These are phyloP conservation scores for Aspergillus caelatus DNA, from an alignment of 2,329 filamentous ascomycete species.

Conservation along the genomic window DNA sequence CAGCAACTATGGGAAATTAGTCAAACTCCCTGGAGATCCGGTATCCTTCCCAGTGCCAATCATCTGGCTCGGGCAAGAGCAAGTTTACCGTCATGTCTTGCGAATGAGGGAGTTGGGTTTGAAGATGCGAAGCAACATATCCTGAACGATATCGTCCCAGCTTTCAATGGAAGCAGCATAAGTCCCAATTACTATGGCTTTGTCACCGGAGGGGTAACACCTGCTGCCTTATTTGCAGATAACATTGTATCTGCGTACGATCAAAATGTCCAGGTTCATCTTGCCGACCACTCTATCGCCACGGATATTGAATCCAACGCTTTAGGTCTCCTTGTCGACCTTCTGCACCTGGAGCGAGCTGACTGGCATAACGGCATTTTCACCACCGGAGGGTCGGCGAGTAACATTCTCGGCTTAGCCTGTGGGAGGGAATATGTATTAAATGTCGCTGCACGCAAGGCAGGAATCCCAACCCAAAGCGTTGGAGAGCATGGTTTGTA, in stretches of 20 bases:
- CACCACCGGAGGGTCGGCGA: conserved; percentile 71
- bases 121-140: conserved; percentile 41
- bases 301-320: conserved; percentile 77
- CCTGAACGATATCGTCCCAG: conserved; percentile 50
- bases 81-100: conserved; percentile 35
- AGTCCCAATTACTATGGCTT: conserved; percentile 82
- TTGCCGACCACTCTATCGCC: conserved; percentile 72
- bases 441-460: conserved; percentile 45
- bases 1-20: conserved; percentile 35
- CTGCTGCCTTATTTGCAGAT: conserved; percentile 79
- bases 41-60: conserved; percentile 36
- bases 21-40: conserved; percentile 31
- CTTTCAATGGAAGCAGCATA: conserved; percentile 67
- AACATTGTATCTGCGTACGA: conserved; percentile 79
- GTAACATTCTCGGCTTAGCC: conserved; percentile 67
- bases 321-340: conserved; percentile 67
- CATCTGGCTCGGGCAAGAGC: conserved; percentile 34
- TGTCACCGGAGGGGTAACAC: conserved; percentile 79
- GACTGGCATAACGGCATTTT: conserved; percentile 76
- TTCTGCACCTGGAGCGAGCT: conserved; percentile 62
- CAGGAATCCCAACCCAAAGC: conserved; percentile 36
- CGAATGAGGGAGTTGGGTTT: conserved; percentile 33
- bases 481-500: conserved; percentile 73
- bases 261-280: conserved; percentile 82
- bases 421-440: conserved; percentile 68